phyloP scores from a whole-genome alignment of 1,284 basidiomycete genomes.

The Apiotrichum gamsii region DNA sequence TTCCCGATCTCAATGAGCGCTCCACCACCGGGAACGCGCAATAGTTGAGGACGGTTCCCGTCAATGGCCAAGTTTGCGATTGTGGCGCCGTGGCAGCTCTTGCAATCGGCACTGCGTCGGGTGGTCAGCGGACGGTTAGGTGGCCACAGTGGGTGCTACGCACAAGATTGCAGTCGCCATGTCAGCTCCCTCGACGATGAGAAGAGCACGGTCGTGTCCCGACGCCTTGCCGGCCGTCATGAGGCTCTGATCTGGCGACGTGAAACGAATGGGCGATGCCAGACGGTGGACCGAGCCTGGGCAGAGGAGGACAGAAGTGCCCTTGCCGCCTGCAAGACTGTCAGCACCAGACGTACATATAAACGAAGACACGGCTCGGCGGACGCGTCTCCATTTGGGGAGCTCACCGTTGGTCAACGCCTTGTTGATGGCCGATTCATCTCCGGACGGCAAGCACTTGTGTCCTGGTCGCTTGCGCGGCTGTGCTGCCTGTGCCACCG shows the following conservation, averaged over 20 bases:
- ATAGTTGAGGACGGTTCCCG: conserved; percentile 44
- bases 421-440: conserved; percentile 38
- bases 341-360: conserved; percentile 4
- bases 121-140: too few species aligned
- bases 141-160: too few species aligned
- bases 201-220: conserved; percentile 35
- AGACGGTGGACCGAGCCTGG: conserved; percentile 41
- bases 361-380: too few species aligned
- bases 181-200: conserved; percentile 38
- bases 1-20: conserved; percentile 47
- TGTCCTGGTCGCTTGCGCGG: background rate
- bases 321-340: conserved; percentile 29
- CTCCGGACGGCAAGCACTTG: conserved; percentile 37
- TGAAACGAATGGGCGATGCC: conserved; percentile 37
- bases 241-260: conserved; percentile 37
- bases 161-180: conserved; percentile 41
- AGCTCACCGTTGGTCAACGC: conserved; percentile 30
- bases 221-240: conserved; percentile 36
- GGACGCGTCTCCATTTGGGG: background rate
- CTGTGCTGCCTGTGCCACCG: background rate
- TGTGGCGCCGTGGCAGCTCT: conserved; percentile 30
- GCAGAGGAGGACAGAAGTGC: conserved; percentile 38
- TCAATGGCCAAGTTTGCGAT: conserved; percentile 43
- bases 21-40: conserved; percentile 41
- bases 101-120: conserved; percentile 45